A percentile compares a stretch with the other conserved stretches of the same genome.
phyloP scores from a whole-genome alignment of 352 stramenopile genomes.

The Phytophthora pini region DNA sequence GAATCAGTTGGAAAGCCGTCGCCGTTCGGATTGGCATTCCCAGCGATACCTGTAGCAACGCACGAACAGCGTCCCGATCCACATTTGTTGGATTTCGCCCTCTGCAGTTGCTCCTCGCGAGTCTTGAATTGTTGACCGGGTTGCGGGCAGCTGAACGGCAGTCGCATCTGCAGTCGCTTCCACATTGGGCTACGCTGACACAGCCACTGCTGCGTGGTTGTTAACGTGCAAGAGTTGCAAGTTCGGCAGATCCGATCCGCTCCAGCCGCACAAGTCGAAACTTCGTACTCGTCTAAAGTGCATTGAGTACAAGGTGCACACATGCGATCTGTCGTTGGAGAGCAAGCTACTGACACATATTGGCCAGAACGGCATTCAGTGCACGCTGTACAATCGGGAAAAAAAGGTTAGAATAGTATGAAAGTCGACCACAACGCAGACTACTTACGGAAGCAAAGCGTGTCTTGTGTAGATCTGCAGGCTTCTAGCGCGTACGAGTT shows the following conservation, averaged over 20 bases:
- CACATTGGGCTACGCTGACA: slow-evolving; percentile 68
- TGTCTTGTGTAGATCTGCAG: slow-evolving; percentile 66
- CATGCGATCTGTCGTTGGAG: slow-evolving; percentile 61
- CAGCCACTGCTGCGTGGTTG: slow-evolving; percentile 54
- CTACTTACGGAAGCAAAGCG: slow-evolving; percentile 71
- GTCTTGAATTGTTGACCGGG: slow-evolving; percentile 62
- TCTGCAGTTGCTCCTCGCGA: slow-evolving; percentile 65
- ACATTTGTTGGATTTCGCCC: slow-evolving; percentile 73
- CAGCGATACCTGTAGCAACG: slow-evolving; percentile 55
- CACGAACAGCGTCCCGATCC: slow-evolving; percentile 78
- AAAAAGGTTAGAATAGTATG: not conserved
- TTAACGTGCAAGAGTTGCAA: slow-evolving; percentile 79
- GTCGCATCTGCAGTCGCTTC: slow-evolving; percentile 66
- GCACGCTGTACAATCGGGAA: slow-evolving; percentile 44
- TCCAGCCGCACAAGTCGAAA: slow-evolving; percentile 56
- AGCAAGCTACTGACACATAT: slow-evolving; percentile 53
- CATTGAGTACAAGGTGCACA: slow-evolving; percentile 71
- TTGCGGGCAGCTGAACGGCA: slow-evolving; percentile 73
- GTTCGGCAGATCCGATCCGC: slow-evolving; percentile 70
- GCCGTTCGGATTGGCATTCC: slow-evolving; percentile 79
- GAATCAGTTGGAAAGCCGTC: slow-evolving; percentile 73
- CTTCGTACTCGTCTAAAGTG: slow-evolving; percentile 76
- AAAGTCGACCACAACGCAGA: too few species aligned
- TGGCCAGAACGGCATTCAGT: slow-evolving; percentile 66
- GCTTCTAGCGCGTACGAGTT: slow-evolving; percentile 60